Conservation (phyloP, 202 grass and related monocot genomes). For the Panicum hallii region DNA sequence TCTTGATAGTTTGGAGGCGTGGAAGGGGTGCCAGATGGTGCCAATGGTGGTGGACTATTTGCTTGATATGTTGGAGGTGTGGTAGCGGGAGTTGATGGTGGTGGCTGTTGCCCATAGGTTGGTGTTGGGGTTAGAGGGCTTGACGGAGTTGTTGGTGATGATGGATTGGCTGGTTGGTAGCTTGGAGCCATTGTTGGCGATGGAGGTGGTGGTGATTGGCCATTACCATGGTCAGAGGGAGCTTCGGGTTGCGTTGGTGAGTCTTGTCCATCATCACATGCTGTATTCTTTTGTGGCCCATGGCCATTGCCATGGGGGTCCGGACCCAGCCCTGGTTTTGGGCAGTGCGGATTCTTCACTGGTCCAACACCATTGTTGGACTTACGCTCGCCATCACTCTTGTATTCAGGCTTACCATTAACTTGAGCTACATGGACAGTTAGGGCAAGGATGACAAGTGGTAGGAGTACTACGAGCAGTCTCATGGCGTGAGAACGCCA, state of each 20-base stretch:
- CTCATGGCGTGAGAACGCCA: slow-evolving; percentile 44
- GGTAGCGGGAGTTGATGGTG: background rate
- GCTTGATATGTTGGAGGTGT: background rate
- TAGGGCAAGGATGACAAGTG: slow-evolving; percentile 14
- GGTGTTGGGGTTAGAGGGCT: background rate
- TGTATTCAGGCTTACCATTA: background rate
- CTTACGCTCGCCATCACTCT: background rate
- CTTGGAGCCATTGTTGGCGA: background rate
- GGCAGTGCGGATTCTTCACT: slow-evolving; percentile 49
- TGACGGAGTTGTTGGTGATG: background rate
- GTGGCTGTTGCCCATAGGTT: background rate
- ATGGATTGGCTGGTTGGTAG: background rate
- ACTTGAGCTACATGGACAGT: background rate
- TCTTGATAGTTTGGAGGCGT: background rate
- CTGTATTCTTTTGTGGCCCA: background rate
- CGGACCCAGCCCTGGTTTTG: slow-evolving; percentile 37
- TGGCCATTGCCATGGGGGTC: slow-evolving; percentile 29
- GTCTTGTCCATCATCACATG: background rate
- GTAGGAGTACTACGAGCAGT: background rate
- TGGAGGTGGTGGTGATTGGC: background rate
- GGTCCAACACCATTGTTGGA: slow-evolving; percentile 43
- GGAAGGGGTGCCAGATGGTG: background rate
- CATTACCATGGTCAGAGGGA: slow-evolving; percentile 34
- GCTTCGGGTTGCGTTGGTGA: background rate
- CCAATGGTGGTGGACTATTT: background rate